A percentile compares a stretch with the other conserved stretches of the same genome.
Conservation (phyloP, 805 yeast species). For the Wickerhamiella sergipiensis region DNA sequence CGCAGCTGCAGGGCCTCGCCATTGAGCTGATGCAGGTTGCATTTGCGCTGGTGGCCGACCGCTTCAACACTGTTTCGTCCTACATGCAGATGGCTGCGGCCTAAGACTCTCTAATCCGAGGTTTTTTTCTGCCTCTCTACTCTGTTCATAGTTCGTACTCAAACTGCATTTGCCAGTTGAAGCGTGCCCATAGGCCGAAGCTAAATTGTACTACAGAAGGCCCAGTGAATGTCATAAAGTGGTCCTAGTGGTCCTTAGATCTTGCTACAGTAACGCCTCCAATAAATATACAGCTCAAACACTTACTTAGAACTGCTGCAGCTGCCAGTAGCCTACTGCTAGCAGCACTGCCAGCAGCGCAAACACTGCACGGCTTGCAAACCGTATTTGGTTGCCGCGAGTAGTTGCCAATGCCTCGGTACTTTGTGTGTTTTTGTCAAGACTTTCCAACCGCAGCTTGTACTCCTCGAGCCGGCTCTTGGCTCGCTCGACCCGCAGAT, state of each 20-base stretch:
- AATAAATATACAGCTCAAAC: too few relatives aligned
- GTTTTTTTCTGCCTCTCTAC: too few relatives aligned
- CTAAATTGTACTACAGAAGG: too few relatives aligned
- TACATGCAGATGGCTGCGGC: constrained; percentile 46
- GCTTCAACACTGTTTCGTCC: constrained; percentile 65
- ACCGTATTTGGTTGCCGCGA: neutral
- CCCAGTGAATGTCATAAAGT: too few relatives aligned
- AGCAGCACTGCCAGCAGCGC: neutral
- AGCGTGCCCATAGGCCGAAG: too few relatives aligned
- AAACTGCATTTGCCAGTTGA: too few relatives aligned
- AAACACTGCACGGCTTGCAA: neutral
- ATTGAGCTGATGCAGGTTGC: constrained; percentile 52
- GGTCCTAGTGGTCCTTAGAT: too few relatives aligned
- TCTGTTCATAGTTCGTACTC: too few relatives aligned
- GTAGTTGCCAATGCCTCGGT: constrained; percentile 9
- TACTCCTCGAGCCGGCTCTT: constrained; percentile 15
- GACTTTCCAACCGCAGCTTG: constrained; percentile 14
- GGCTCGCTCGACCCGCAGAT: constrained; percentile 16
- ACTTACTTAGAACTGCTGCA: neutral
- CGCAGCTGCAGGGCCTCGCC: constrained; percentile 39
- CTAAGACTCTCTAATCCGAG: too few relatives aligned
- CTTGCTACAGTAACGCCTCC: too few relatives aligned
- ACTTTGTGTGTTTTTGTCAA: constrained; percentile 15
- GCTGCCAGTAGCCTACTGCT: neutral
- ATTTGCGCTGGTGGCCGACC: constrained; percentile 47